Evolutionary conservation across 2,329 filamentous ascomycete species (phyloP).

Genomic region (Trichoderma lentiforme): DNA sequence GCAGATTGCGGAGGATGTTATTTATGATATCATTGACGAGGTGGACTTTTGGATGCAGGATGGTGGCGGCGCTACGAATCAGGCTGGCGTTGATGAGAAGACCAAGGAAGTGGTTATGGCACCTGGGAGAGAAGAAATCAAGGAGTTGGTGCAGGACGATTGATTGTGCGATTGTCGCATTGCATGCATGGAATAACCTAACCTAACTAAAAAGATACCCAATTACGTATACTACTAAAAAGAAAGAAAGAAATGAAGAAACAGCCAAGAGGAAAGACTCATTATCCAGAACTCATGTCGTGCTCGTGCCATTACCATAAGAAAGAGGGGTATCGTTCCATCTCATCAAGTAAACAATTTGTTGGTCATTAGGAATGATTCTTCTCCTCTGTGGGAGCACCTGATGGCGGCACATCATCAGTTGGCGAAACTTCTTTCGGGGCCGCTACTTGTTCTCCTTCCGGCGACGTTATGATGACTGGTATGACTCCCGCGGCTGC

Average conservation of each 20-base stretch:
- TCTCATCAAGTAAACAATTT: background rate
- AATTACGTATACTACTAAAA: background rate
- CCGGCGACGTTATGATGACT: background rate
- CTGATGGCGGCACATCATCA: background rate
- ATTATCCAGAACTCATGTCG: background rate
- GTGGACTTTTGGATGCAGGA: constrained; percentile 85
- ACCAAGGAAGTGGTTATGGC: constrained; percentile 42
- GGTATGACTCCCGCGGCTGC: background rate
- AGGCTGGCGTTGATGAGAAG: constrained; percentile 44
- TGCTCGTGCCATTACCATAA: background rate
- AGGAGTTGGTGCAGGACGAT: constrained; percentile 64
- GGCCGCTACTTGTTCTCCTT: background rate
- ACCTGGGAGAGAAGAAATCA: constrained; percentile 55
- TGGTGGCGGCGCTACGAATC: constrained; percentile 48
- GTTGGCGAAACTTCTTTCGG: background rate
- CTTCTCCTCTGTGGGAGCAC: background rate
- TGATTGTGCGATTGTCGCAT: constrained; percentile 24
- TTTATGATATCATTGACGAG: constrained; percentile 92
- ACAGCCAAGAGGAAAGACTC: background rate
- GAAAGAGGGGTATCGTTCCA: background rate
- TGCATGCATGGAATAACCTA: background rate
- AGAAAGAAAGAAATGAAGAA: background rate
- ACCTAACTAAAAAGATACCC: constrained; percentile 8
- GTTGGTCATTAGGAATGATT: background rate
- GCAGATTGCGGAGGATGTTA: constrained; percentile 89